A percentile compares a stretch with the other conserved stretches of the same genome.
Evolutionary conservation across 164 flowering plant species (phyloP).

Genomic region (Protea cynaroides): DNA sequence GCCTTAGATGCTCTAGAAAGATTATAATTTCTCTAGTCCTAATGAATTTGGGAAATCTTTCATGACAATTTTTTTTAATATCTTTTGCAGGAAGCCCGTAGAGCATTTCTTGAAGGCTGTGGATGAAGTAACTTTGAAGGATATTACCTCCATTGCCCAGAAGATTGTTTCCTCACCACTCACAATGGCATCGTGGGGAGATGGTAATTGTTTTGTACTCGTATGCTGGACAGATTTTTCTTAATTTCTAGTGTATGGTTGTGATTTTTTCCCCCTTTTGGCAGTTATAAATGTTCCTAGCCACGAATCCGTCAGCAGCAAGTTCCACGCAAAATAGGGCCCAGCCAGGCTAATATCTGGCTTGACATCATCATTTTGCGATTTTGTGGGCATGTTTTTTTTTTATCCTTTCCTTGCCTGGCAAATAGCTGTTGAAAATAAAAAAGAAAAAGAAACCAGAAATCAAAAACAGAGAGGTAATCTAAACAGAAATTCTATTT

Average conservation of each 20-base stretch:
- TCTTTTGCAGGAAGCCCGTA: constrained; percentile 27
- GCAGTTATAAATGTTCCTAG: constrained; percentile 70
- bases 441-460: too few species aligned
- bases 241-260: background rate
- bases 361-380: background rate
- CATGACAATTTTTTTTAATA: background rate
- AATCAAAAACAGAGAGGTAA: background rate
- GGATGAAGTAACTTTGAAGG: constrained; percentile 55
- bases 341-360: background rate
- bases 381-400: constrained; percentile 2
- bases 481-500: background rate
- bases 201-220: constrained; percentile 39
- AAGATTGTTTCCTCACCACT: constrained; percentile 71
- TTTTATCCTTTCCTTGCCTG: background rate
- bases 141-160: constrained; percentile 43
- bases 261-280: background rate
- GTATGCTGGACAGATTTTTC: background rate
- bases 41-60: background rate
- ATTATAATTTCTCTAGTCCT: background rate
- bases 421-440: constrained; percentile 6
- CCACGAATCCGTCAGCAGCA: constrained; percentile 66
- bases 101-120: constrained; percentile 62
- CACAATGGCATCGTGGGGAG: constrained; percentile 90
- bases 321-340: constrained; percentile 42
- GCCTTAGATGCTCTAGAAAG: too few species aligned